Base-by-base conservation (phyloP, 1,284 basidiomycete genomes). In the Boletus sp. region DNA sequence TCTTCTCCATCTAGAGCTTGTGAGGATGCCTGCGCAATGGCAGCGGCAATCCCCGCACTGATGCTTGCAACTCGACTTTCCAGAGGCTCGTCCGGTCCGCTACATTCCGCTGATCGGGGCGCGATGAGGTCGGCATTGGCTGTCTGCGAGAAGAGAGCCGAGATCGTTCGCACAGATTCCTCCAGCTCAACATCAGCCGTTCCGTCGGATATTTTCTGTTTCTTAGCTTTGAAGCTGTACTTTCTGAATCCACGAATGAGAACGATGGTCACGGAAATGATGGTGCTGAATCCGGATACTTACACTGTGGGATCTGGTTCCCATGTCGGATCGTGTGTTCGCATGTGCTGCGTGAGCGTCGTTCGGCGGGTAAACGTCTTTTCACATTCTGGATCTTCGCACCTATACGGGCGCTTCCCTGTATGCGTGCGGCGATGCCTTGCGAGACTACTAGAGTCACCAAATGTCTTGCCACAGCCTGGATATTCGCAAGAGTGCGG, bases 381-480 rank as follows among this genome's bases (percentile, higher is more conserved):
- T 62, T 90, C 88, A 73, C 91, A 93, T 53, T 82, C 80, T 11
- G 86, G 82, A 63, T 89, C 84, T 71, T 90, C 84, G 69, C 90
- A 91, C 67, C 89, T 88, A 68, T 91, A 92, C 22, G 90, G 90
- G 49, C 89, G 80, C 70, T 89, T 89, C 27, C 89, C 90, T 1
- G 90, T 91, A 67, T 95, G 92, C 11, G 90, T 93, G 61, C 92
- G 84, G 51, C 93, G 84, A 78, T 95, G 92, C 65, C 93, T 85
- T 51, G 92, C 91, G 58, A 95, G 80, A 74, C 90, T 92, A 70
- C 90, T 92, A 20, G 91, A 93, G 73, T 95, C 92, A 43, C 91
- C 86, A 73, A 95, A 95, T 8, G 87, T 89, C 74, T 88, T 91
- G 46, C 81, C 83, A 70, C 93, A 95, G 7, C 85, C 89, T 13